Evolutionary conservation across 805 yeast genomes (phyloP).

Genomic region (Zygosaccharomyces bailii): DNA sequence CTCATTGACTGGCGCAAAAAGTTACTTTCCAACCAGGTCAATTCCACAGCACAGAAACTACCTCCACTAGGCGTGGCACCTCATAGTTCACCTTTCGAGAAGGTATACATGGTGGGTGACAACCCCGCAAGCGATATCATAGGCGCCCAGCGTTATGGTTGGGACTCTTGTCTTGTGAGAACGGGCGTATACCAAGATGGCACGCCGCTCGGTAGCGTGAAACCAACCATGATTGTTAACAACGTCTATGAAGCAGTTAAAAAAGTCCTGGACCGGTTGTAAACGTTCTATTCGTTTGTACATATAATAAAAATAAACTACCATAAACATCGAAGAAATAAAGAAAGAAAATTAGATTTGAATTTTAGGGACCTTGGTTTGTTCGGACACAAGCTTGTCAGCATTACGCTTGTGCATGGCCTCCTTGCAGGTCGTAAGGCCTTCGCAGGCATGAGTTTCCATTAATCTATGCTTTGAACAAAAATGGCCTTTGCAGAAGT

Average conservation of each 20-base stretch:
- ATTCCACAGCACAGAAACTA: constrained; percentile 28
- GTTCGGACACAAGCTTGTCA: constrained; percentile 74
- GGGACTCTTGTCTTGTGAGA: constrained; percentile 80
- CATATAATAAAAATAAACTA: constrained; percentile 3
- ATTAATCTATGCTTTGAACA: constrained; percentile 83
- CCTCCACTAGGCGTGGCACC: constrained; percentile 49
- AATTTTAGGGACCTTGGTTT: constrained; percentile 65
- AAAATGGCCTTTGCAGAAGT: constrained; percentile 77
- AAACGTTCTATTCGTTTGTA: background rate
- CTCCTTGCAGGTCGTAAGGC: constrained; percentile 76
- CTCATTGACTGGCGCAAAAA: constrained; percentile 51
- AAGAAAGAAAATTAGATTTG: constrained; percentile 31
- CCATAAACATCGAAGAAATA: constrained; percentile 2
- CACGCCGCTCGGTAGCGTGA: constrained; percentile 39
- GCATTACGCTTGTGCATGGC: constrained; percentile 83
- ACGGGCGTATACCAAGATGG: constrained; percentile 81
- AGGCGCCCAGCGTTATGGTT: constrained; percentile 85
- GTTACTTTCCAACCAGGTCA: constrained; percentile 25
- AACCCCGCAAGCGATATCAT: constrained; percentile 89
- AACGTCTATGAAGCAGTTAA: constrained; percentile 53
- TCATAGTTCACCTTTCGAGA: constrained; percentile 43
- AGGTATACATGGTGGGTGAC: constrained; percentile 95
- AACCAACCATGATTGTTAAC: constrained; percentile 49
- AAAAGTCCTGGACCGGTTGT: constrained; percentile 18
- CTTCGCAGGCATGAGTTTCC: constrained; percentile 80